phyloP scores from a whole-genome alignment of 768 basidiomycete genomes.

The Fibroporia radiculosa region DNA sequence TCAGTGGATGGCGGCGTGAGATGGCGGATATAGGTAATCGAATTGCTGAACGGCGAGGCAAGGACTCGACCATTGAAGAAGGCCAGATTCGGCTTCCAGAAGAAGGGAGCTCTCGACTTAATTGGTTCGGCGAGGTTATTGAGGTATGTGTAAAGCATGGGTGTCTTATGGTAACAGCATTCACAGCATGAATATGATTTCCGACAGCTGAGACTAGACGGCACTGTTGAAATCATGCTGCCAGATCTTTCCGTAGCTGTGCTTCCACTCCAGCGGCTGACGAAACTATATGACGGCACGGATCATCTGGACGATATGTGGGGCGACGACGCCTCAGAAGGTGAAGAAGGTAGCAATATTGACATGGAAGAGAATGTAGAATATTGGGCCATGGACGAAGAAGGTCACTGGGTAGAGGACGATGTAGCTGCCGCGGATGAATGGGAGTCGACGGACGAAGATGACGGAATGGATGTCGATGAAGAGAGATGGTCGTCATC shows the following conservation, averaged over 20 bases:
- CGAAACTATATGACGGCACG: slow-evolving; percentile 71
- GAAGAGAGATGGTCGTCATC: slow-evolving; percentile 24
- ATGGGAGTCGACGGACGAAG: slow-evolving; percentile 28
- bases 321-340: slow-evolving; percentile 34
- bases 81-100: slow-evolving; percentile 36
- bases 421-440: slow-evolving; percentile 20
- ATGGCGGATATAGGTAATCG: slow-evolving; percentile 57
- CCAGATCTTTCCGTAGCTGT: slow-evolving; percentile 42
- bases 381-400: slow-evolving; percentile 34
- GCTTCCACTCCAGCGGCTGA: slow-evolving; percentile 62
- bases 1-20: slow-evolving; percentile 64
- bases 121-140: slow-evolving; percentile 87
- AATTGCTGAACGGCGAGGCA: slow-evolving; percentile 43
- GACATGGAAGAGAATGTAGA: slow-evolving; percentile 35
- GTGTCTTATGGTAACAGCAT: neutral
- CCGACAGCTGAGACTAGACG: slow-evolving; percentile 62
- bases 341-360: slow-evolving; percentile 23
- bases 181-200: slow-evolving; percentile 1
- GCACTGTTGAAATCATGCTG: slow-evolving; percentile 64
- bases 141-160: slow-evolving; percentile 34
- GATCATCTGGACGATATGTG: slow-evolving; percentile 71
- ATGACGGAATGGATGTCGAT: slow-evolving; percentile 32
- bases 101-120: slow-evolving; percentile 34
- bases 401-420: slow-evolving; percentile 25
- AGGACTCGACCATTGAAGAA: slow-evolving; percentile 28